phyloP scores from a whole-genome alignment of 1,139 yeast species.

The Candida smagusa region DNA sequence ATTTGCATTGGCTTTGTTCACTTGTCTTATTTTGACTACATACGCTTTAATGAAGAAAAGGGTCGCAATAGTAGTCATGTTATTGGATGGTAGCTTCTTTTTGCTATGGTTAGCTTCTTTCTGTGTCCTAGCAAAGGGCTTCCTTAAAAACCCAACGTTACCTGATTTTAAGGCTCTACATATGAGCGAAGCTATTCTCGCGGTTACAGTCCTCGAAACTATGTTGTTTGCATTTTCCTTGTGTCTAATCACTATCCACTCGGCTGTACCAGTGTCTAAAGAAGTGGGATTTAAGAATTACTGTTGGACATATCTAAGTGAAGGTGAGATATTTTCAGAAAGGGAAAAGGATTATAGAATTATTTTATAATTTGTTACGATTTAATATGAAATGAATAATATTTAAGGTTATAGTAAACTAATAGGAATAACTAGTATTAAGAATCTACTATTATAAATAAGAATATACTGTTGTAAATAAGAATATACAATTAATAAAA shows the following conservation, averaged over 20 bases:
- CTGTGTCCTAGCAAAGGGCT: neutral
- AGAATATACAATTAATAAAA: too few relatives aligned
- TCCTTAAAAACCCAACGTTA: neutral
- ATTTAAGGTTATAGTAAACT: neutral
- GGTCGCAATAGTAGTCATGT: neutral
- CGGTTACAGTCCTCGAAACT: neutral
- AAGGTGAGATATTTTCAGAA: neutral
- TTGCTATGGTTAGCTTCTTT: neutral
- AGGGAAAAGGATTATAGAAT: neutral
- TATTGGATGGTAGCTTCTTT: neutral
- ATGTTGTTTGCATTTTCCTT: neutral
- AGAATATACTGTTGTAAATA: too few relatives aligned
- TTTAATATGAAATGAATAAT: neutral
- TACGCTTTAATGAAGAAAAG: neutral
- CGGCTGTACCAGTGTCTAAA: neutral
- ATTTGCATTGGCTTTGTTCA: neutral
- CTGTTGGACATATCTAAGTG: neutral
- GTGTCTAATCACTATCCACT: neutral
- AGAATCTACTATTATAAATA: too few relatives aligned
- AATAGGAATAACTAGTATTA: too few relatives aligned
- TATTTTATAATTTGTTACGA: neutral
- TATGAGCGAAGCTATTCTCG: neutral
- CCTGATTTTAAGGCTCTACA: neutral
- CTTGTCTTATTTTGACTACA: neutral
- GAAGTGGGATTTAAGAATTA: neutral